Percentiles rank a stretch among this genome's conserved stretches.
Evolutionary conservation across 768 basidiomycete genomes (phyloP).

Genomic region (Mrakia gelida): DNA sequence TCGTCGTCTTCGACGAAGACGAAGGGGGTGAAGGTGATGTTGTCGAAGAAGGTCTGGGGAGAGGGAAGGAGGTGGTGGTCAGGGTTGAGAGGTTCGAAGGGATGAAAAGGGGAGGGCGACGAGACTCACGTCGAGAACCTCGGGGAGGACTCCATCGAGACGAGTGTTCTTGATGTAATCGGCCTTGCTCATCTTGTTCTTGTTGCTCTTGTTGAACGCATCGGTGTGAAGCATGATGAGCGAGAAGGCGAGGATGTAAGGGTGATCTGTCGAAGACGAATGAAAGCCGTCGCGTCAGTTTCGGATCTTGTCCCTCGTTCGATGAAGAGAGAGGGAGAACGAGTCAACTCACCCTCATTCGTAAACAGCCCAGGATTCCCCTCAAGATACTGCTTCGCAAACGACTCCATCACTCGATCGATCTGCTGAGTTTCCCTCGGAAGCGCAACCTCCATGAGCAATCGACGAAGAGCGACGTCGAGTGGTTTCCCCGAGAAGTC

Average conservation of each 20-base stretch:
- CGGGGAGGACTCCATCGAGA: slow-evolving; percentile 73
- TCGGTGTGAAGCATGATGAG: slow-evolving; percentile 99
- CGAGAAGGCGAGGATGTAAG: slow-evolving; percentile 94
- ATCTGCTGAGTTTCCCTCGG: slow-evolving; percentile 98
- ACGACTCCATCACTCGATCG: slow-evolving; percentile 93
- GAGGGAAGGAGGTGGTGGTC: background rate
- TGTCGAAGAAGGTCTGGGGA: slow-evolving; percentile 85
- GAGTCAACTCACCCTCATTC: slow-evolving; percentile 57
- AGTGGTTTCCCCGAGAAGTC: slow-evolving; percentile 74
- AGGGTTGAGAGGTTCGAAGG: background rate
- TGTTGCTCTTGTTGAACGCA: slow-evolving; percentile 96
- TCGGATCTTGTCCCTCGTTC: background rate
- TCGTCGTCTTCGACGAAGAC: slow-evolving; percentile 74
- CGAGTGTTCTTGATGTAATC: slow-evolving; percentile 91
- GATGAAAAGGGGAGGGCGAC: background rate
- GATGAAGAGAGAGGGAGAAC: background rate
- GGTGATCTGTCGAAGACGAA: slow-evolving; percentile 59
- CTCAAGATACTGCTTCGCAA: slow-evolving; percentile 73
- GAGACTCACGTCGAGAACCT: slow-evolving; percentile 73
- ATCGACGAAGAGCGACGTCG: slow-evolving; percentile 80
- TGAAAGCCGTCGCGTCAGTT: background rate
- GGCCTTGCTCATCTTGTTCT: slow-evolving; percentile 90
- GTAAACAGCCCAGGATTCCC: slow-evolving; percentile 79
- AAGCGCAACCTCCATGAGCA: slow-evolving; percentile 85
- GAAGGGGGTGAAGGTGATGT: slow-evolving; percentile 92